Evolutionary conservation across 1,284 basidiomycete species (phyloP).

Genomic region (Sporisorium reilianum): DNA sequence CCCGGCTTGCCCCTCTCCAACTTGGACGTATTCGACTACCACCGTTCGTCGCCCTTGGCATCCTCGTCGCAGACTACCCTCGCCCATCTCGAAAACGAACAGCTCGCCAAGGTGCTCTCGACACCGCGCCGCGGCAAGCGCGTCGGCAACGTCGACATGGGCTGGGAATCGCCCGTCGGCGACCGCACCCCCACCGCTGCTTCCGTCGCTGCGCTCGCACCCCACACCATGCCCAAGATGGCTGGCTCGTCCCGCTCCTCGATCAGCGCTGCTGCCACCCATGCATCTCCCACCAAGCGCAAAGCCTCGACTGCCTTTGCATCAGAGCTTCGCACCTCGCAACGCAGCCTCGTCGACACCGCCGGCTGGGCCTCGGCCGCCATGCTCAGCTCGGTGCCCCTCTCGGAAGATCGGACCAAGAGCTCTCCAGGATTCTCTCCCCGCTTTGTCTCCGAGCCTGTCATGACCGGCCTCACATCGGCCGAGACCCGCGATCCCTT

Average conservation of each 20-base stretch:
- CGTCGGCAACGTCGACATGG: constrained; percentile 52
- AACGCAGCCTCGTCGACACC: constrained; percentile 49
- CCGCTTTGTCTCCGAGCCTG: constrained; percentile 25
- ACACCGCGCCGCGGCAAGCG: constrained; percentile 50
- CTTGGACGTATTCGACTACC: constrained; percentile 20
- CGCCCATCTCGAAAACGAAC: constrained; percentile 35
- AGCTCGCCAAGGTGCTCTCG: constrained; percentile 36
- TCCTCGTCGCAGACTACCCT: constrained; percentile 45
- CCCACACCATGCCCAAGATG: constrained; percentile 39
- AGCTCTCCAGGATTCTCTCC: constrained; percentile 47
- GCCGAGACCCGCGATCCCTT: constrained; percentile 37
- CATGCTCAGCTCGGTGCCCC: constrained; percentile 47
- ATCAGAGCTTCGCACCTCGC: constrained; percentile 41
- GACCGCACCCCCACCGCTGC: constrained; percentile 28
- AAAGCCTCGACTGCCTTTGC: constrained; percentile 49
- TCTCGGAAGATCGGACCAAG: constrained; percentile 25
- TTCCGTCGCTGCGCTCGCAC: constrained; percentile 24
- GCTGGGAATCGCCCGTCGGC: constrained; percentile 44
- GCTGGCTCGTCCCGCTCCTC: constrained; percentile 9
- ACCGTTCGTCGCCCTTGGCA: constrained; percentile 38
- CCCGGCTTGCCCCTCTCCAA: constrained; percentile 11
- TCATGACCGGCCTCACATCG: constrained; percentile 18
- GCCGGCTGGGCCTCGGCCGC: constrained; percentile 51
- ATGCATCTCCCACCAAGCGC: constrained; percentile 40
- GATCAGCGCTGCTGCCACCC: not conserved